phyloP scores from a whole-genome alignment of 2,329 filamentous ascomycete genomes.

The Aphanoascus verrucosus region DNA sequence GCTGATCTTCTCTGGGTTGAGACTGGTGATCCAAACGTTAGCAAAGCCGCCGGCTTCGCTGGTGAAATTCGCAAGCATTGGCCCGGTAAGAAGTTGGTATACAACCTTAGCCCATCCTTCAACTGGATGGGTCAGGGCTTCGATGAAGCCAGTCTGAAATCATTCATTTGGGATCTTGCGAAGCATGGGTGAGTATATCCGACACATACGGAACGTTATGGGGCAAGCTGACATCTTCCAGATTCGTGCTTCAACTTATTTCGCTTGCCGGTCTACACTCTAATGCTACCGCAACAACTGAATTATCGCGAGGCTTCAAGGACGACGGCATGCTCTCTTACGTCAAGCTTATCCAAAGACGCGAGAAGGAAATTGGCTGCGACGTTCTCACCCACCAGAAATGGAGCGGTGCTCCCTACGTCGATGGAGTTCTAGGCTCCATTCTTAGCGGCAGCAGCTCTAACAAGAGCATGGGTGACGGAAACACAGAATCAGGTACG shows the following conservation, averaged over 20 bases:
- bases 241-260: constrained; percentile 55
- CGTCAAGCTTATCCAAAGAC: constrained; percentile 79
- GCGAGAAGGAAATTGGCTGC: constrained; percentile 81
- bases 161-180: constrained; percentile 93
- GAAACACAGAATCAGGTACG: constrained; percentile 63
- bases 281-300: constrained; percentile 54
- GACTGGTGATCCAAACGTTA: constrained; percentile 77
- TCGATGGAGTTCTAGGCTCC: constrained; percentile 79
- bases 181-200: constrained; percentile 63
- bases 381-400: constrained; percentile 95
- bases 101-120: constrained; percentile 93
- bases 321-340: constrained; percentile 93
- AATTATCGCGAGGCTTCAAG: constrained; percentile 74
- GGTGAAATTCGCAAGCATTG: constrained; percentile 58
- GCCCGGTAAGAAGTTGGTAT: constrained; percentile 82
- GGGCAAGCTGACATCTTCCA: constrained; percentile 20
- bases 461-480: constrained; percentile 88
- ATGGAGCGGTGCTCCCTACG: constrained; percentile 58
- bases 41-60: constrained; percentile 64
- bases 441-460: constrained; percentile 86
- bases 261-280: constrained; percentile 54
- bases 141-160: constrained; percentile 66
- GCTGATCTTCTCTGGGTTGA: constrained; percentile 96
- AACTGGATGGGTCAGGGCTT: constrained; percentile 98
- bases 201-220: constrained; percentile 35